A percentile compares a stretch with the other conserved stretches of the same genome.
Conservation (phyloP, 345 rosid species). For the Schrenkiella parvula region DNA sequence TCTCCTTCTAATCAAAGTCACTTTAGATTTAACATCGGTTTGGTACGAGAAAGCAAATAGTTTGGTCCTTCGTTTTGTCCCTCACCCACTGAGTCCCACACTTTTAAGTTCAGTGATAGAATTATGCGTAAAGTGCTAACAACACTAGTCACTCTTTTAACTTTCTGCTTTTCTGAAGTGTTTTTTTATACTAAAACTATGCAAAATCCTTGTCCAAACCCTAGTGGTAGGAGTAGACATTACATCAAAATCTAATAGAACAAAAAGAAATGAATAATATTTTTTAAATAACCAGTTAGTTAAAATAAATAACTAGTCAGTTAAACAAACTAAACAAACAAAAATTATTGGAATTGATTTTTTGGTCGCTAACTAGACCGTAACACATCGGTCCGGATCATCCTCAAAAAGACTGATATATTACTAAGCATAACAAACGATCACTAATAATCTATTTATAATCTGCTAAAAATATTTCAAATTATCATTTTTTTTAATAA, state of each 20-base stretch:
- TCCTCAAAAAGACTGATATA: too few relatives aligned
- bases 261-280: not conserved
- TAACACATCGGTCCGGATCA: too few relatives aligned
- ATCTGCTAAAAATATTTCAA: too few relatives aligned
- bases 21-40: constrained; percentile 7
- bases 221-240: constrained; percentile 2
- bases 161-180: not conserved
- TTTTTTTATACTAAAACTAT: not conserved
- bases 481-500: too few relatives aligned
- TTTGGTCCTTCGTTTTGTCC: not conserved
- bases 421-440: too few relatives aligned
- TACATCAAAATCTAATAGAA: constrained; percentile 8
- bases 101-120: not conserved
- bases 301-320: too few relatives aligned
- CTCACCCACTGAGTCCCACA: not conserved
- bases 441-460: too few relatives aligned
- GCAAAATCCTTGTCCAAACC: constrained; percentile 3
- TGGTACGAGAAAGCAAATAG: constrained; percentile 13
- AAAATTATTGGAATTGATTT: too few relatives aligned
- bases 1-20: not conserved
- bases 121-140: constrained; percentile 4
- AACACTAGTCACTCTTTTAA: not conserved
- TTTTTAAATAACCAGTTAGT: not conserved
- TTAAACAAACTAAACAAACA: too few relatives aligned
- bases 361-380: too few relatives aligned